A percentile compares a stretch with the other conserved stretches of the same genome.
phyloP scores from a whole-genome alignment of 1,139 yeast genomes.

The Magnusiomyces ingens region DNA sequence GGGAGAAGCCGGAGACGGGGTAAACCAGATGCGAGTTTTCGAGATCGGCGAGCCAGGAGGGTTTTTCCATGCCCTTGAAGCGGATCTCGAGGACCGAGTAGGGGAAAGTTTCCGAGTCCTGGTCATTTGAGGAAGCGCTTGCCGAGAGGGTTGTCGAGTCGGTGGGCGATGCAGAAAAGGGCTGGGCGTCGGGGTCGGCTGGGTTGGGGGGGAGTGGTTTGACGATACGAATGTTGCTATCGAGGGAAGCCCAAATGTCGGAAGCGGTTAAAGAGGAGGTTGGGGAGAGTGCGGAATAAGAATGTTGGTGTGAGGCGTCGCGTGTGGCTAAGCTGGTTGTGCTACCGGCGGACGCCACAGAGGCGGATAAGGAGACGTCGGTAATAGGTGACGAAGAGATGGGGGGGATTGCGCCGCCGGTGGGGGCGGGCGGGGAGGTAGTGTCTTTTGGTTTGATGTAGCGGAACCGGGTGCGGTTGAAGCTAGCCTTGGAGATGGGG shows the following conservation, averaged over 20 bases:
- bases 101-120: conserved; percentile 36
- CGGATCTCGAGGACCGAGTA: conserved; percentile 43
- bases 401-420: not conserved
- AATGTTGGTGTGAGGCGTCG: conserved; percentile 32
- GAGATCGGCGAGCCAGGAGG: conserved; percentile 35
- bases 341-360: conserved; percentile 18
- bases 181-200: conserved; percentile 19
- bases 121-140: conserved; percentile 22
- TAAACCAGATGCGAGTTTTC: conserved; percentile 36
- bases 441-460: conserved; percentile 7
- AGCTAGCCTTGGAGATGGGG: conserved; percentile 9
- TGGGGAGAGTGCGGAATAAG: conserved; percentile 25
- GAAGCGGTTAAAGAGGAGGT: conserved; percentile 17
- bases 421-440: not conserved
- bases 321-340: conserved; percentile 32
- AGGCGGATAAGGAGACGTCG: no score
- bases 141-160: no score
- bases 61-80: conserved; percentile 37
- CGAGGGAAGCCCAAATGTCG: conserved; percentile 41
- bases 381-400: no score
- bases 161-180: not conserved
- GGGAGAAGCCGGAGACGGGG: conserved; percentile 31
- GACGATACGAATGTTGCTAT: conserved; percentile 42
- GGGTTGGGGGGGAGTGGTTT: conserved; percentile 1
- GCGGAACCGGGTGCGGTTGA: conserved; percentile 9